These are phyloP conservation scores for Theobroma grandiflorum DNA, from an alignment of 441 rosid genomes.

Conservation along the genomic window DNA sequence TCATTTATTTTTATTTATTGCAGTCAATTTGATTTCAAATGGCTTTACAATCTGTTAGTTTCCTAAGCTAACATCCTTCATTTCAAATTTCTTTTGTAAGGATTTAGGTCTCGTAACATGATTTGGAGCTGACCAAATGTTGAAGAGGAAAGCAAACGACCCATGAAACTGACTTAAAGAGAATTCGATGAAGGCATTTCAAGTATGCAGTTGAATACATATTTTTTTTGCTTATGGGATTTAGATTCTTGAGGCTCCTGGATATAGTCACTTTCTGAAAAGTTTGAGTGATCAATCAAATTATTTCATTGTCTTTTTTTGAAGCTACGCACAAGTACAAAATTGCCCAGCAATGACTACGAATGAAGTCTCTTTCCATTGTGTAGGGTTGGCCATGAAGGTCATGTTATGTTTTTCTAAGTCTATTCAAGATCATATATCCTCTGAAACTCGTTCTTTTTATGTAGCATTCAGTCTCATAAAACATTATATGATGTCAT, in stretches of 20 bases:
- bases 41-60: background rate
- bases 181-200: background rate
- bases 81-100: background rate
- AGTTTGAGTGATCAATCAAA: background rate
- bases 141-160: background rate
- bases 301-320: background rate
- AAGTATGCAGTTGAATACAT: background rate
- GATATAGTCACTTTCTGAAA: background rate
- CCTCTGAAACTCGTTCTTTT: background rate
- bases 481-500: too few relatives aligned
- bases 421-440: background rate
- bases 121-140: background rate
- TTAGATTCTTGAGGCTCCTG: background rate
- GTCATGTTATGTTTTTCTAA: background rate
- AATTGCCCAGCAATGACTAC: background rate
- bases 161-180: background rate
- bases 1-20: background rate
- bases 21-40: conserved; percentile 1
- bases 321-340: background rate
- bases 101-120: background rate
- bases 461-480: too few relatives aligned
- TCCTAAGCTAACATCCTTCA: background rate
- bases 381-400: background rate
- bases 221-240: background rate
- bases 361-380: background rate